phyloP scores from a whole-genome alignment of 2,329 filamentous ascomycete species.

The Dactylonectria estremocensis region DNA sequence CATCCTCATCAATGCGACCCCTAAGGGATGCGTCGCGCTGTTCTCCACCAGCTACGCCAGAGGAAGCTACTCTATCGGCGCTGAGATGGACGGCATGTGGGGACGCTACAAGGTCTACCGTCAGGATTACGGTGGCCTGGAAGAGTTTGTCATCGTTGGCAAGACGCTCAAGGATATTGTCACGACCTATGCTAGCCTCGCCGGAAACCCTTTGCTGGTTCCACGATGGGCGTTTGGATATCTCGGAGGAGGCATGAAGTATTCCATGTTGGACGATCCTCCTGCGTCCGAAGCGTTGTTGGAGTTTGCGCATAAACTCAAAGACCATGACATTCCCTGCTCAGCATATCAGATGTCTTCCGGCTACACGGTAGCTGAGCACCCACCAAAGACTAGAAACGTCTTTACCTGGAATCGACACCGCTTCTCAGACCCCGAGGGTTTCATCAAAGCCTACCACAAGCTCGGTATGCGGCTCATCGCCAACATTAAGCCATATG shows the following conservation, averaged over 20 bases:
- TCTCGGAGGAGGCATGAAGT: conserved; percentile 75
- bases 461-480: conserved; percentile 76
- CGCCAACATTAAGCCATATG: conserved; percentile 82
- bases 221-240: conserved; percentile 83
- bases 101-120: conserved; percentile 82
- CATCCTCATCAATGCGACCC: conserved; percentile 77
- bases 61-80: conserved; percentile 76
- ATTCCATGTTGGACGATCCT: conserved; percentile 65
- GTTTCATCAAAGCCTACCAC: conserved; percentile 74
- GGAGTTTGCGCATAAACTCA: conserved; percentile 73
- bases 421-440: conserved; percentile 78
- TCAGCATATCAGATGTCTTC: conserved; percentile 82
- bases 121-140: conserved; percentile 80
- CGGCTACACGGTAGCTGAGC: conserved; percentile 79
- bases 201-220: conserved; percentile 77
- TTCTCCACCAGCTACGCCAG: conserved; percentile 78
- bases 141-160: conserved; percentile 79
- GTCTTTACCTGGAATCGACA: conserved; percentile 79
- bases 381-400: conserved; percentile 78
- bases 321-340: conserved; percentile 77
- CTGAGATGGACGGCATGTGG: conserved; percentile 84
- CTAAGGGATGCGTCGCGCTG: conserved; percentile 74
- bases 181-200: conserved; percentile 75
- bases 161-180: conserved; percentile 78
- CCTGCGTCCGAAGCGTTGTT: conserved; percentile 72